phyloP scores from a whole-genome alignment of 2,329 filamentous ascomycete genomes.

The Drechslera avenae region DNA sequence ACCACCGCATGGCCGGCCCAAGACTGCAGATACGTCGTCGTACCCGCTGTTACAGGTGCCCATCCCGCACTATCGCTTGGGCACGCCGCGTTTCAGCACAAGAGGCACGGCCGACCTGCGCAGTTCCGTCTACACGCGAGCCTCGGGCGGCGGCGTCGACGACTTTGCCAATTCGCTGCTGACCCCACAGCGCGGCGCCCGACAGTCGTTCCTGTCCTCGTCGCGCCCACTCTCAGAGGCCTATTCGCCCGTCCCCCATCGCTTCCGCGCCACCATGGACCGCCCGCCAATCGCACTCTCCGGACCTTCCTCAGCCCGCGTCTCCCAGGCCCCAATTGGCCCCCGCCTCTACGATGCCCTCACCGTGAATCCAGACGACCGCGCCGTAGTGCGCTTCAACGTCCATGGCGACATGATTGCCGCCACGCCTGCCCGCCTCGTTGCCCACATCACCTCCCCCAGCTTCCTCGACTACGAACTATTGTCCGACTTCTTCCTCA shows the following conservation, averaged over 20 bases:
- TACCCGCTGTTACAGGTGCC: slow-evolving; percentile 69
- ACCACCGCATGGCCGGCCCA: slow-evolving; percentile 65
- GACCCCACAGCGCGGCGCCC: slow-evolving; percentile 47
- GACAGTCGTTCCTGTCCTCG: slow-evolving; percentile 43
- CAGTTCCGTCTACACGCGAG: slow-evolving; percentile 74
- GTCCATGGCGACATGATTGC: slow-evolving; percentile 77
- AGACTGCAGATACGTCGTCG: slow-evolving; percentile 63
- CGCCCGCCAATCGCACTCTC: slow-evolving; percentile 40
- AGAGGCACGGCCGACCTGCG: slow-evolving; percentile 77
- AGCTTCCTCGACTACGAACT: slow-evolving; percentile 96
- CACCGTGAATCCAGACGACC: slow-evolving; percentile 81
- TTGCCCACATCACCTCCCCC: slow-evolving; percentile 95
- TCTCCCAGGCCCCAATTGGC: slow-evolving; percentile 46
- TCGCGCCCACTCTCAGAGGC: slow-evolving; percentile 47
- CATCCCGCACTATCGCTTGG: slow-evolving; percentile 84
- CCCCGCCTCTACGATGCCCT: slow-evolving; percentile 83
- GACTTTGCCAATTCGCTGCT: slow-evolving; percentile 68
- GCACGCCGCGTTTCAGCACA: slow-evolving; percentile 78
- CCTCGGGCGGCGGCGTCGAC: slow-evolving; percentile 72
- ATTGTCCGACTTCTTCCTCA: slow-evolving; percentile 96
- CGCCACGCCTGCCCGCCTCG: slow-evolving; percentile 85
- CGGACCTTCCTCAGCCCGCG: slow-evolving; percentile 42
- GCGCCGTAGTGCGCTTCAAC: slow-evolving; percentile 81
- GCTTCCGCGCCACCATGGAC: slow-evolving; percentile 46
- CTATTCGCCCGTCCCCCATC: slow-evolving; percentile 41